A percentile compares a stretch with the other conserved stretches of the same genome.
Evolutionary conservation across 2,329 filamentous ascomycete species (phyloP).

Genomic region (Aspergillus thermomutatus): DNA sequence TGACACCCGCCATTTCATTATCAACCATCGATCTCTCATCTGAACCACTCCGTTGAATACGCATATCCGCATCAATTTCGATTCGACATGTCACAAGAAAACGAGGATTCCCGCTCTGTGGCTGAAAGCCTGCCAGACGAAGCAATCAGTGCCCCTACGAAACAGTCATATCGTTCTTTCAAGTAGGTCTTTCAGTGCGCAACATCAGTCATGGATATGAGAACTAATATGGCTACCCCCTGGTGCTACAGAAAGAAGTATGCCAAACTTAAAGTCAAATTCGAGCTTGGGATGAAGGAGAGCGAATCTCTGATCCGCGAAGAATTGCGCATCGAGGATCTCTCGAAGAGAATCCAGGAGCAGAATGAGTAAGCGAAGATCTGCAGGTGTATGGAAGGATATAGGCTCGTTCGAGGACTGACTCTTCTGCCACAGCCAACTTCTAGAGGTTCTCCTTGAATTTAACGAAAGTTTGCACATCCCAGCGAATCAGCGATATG

Average conservation of each 20-base stretch:
- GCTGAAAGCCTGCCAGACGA: slow-evolving; percentile 33
- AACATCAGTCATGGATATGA: neutral
- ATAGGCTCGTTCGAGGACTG: slow-evolving; percentile 3
- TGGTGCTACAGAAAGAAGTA: slow-evolving; percentile 73
- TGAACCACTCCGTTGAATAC: neutral
- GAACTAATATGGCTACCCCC: slow-evolving; percentile 5
- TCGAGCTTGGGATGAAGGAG: slow-evolving; percentile 76
- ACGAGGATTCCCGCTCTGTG: slow-evolving; percentile 23
- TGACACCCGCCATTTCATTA: neutral
- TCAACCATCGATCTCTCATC: neutral
- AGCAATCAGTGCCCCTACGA: slow-evolving; percentile 37
- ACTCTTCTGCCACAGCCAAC: slow-evolving; percentile 57
- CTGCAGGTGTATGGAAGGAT: neutral
- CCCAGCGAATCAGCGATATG: slow-evolving; percentile 69
- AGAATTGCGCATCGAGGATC: slow-evolving; percentile 75
- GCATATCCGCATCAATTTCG: neutral
- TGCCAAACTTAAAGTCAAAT: slow-evolving; percentile 76
- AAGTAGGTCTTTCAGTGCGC: slow-evolving; percentile 46
- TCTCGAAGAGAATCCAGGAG: slow-evolving; percentile 78
- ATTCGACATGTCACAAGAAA: slow-evolving; percentile 32
- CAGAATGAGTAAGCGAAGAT: slow-evolving; percentile 76
- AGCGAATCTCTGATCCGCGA: slow-evolving; percentile 62
- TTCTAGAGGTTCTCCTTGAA: slow-evolving; percentile 84
- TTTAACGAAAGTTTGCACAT: slow-evolving; percentile 83
- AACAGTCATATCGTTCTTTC: slow-evolving; percentile 63